Evolutionary conservation across 768 basidiomycete genomes (phyloP).

Genomic region (Pleurotus giganteus): DNA sequence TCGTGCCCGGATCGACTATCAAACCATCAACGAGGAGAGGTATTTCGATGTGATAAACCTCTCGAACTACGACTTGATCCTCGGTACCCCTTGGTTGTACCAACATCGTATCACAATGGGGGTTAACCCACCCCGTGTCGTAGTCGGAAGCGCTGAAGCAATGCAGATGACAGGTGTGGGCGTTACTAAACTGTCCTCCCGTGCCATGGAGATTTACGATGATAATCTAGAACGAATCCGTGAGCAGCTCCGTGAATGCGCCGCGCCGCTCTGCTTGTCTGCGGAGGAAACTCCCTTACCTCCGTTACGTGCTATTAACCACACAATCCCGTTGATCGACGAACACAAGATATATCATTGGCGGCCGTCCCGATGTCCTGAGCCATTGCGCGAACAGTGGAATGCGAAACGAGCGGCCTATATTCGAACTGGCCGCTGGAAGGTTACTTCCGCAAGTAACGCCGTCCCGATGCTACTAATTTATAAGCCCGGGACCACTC

Average conservation of each 20-base stretch:
- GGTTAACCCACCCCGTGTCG: conserved; percentile 12
- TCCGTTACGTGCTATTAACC: conserved; percentile 28
- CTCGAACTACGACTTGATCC: conserved; percentile 27
- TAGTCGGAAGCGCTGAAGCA: conserved; percentile 2
- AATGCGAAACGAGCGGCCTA: conserved; percentile 18
- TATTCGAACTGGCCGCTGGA: conserved; percentile 21
- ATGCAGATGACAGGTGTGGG: conserved; percentile 10
- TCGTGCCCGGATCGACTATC: conserved; percentile 20
- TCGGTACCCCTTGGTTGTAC: conserved; percentile 27
- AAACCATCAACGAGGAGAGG: conserved; percentile 18
- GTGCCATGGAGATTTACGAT: neutral
- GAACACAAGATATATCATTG: conserved; percentile 19
- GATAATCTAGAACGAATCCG: conserved; percentile 6
- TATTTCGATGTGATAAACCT: conserved; percentile 29
- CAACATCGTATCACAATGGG: conserved; percentile 18
- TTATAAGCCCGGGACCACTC: conserved; percentile 11
- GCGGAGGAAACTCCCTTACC: conserved; percentile 20
- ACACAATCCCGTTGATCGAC: conserved; percentile 28
- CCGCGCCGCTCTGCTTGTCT: conserved; percentile 14
- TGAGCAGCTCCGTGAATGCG: conserved; percentile 12
- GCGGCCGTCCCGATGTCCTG: conserved; percentile 23
- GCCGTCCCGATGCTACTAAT: conserved; percentile 25
- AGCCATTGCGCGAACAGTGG: conserved; percentile 15
- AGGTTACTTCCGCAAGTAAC: conserved; percentile 4
- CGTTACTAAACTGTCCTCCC: conserved; percentile 9